phyloP scores from a whole-genome alignment of 1,139 yeast species.

The Kurtzmaniella natalensis region DNA sequence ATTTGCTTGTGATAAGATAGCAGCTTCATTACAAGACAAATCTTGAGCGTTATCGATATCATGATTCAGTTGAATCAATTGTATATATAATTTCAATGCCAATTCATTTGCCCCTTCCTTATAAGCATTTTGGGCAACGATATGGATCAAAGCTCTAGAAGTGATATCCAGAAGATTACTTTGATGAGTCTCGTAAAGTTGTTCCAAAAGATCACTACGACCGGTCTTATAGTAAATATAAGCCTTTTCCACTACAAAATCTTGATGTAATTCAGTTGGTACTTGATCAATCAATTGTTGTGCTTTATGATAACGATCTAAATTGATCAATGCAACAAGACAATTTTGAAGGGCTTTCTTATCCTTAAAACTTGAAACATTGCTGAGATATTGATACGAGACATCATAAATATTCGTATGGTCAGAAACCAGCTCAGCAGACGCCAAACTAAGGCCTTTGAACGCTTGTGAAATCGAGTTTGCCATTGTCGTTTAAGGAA shows the following conservation, averaged over 20 bases:
- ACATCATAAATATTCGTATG: conserved; percentile 39
- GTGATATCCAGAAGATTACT: conserved; percentile 13
- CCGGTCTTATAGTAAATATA: conserved; percentile 71
- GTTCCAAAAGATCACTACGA: conserved; percentile 35
- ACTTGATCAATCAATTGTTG: conserved; percentile 41
- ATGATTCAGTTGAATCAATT: conserved; percentile 39
- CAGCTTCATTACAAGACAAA: conserved; percentile 63
- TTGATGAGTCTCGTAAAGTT: conserved; percentile 28
- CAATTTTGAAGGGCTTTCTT: conserved; percentile 54
- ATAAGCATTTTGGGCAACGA: conserved; percentile 80
- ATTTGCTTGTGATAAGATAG: conserved; percentile 56
- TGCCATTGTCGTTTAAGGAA: conserved; percentile 33
- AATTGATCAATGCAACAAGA: conserved; percentile 65
- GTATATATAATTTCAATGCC: conserved; percentile 54
- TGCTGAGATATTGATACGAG: conserved; percentile 40
- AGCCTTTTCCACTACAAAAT: conserved; percentile 53
- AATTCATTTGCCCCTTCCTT: conserved; percentile 55
- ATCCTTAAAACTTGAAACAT: conserved; percentile 42
- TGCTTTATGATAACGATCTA: conserved; percentile 65
- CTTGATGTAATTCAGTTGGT: conserved; percentile 27
- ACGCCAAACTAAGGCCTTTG: conserved; percentile 33
- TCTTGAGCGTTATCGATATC: conserved; percentile 45
- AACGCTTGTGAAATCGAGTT: conserved; percentile 42
- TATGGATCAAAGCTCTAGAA: conserved; percentile 58
- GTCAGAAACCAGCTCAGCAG: conserved; percentile 23